These are phyloP conservation scores for Corynascus novoguineensis DNA, from an alignment of 495 filamentous ascomycete species.

Conservation along the genomic window DNA sequence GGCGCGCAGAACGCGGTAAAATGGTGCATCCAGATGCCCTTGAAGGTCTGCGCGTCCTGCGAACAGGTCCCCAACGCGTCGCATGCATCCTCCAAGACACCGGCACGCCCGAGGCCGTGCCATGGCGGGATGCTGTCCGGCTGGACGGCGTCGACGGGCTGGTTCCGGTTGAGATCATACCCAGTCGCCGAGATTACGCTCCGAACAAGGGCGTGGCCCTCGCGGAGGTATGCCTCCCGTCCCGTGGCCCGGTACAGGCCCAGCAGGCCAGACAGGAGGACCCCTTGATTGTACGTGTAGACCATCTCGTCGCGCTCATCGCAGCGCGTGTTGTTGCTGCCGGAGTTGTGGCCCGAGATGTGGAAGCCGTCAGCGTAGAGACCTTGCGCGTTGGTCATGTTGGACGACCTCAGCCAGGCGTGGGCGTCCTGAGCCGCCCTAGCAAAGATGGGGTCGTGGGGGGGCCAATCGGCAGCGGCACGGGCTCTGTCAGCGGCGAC, in stretches of 20 bases:
- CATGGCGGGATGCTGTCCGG: conserved; percentile 43
- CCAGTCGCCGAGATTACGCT: conserved; percentile 74
- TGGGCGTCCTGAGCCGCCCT: conserved; percentile 71
- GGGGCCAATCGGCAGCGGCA: conserved; percentile 21
- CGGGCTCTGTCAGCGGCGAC: background rate
- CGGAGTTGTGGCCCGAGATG: conserved; percentile 58
- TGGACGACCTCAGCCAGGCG: conserved; percentile 66
- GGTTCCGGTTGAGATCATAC: conserved; percentile 45
- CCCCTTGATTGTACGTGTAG: conserved; percentile 95
- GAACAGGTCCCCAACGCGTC: conserved; percentile 70
- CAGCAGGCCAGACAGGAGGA: conserved; percentile 78
- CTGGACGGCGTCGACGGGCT: conserved; percentile 26
- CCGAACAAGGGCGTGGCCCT: conserved; percentile 69
- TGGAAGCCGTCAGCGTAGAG: conserved; percentile 90
- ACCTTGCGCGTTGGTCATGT: conserved; percentile 77
- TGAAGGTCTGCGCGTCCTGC: conserved; percentile 89
- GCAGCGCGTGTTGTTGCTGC: conserved; percentile 52
- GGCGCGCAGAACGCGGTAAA: conserved; percentile 72
- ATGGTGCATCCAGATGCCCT: conserved; percentile 92
- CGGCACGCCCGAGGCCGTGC: conserved; percentile 69
- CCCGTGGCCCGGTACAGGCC: conserved; percentile 74
- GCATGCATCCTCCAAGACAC: conserved; percentile 80
- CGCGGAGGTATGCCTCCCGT: conserved; percentile 58
- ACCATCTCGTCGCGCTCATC: conserved; percentile 81
- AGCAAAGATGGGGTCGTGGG: conserved; percentile 62